Percentiles rank a stretch among this genome's conserved stretches.
Evolutionary conservation across 2,329 filamentous ascomycete genomes (phyloP).

Genomic region (Diplodia sapinea): DNA sequence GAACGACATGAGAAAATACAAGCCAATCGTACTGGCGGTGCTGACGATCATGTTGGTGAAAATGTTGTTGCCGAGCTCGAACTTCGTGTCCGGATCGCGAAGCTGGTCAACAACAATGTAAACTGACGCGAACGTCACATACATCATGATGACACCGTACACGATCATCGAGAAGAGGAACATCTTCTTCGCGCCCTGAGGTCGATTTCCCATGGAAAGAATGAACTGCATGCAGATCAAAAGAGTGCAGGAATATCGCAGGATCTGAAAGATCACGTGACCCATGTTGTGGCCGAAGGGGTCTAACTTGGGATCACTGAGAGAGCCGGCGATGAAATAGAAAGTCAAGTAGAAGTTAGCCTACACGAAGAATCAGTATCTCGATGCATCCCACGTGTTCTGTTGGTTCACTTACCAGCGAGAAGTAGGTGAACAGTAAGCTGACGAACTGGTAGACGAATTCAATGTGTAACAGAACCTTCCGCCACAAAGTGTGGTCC

Average conservation of each 20-base stretch:
- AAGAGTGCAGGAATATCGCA: conserved; percentile 84
- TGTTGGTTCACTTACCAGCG: conserved; percentile 57
- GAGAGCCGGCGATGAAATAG: conserved; percentile 93
- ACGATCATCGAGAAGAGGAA: conserved; percentile 87
- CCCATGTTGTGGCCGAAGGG: conserved; percentile 91
- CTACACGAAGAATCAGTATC: conserved; percentile 37
- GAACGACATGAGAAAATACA: conserved; percentile 97
- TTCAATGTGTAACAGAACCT: conserved; percentile 90
- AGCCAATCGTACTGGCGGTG: conserved; percentile 82
- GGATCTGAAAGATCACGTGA: conserved; percentile 80
- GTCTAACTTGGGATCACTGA: conserved; percentile 78
- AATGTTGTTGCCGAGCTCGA: conserved; percentile 79
- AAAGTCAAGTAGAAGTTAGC: conserved; percentile 99
- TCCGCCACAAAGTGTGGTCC: conserved; percentile 87
- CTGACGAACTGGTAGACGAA: conserved; percentile 94
- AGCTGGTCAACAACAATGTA: conserved; percentile 91
- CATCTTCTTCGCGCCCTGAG: conserved; percentile 90
- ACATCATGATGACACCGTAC: conserved; percentile 94
- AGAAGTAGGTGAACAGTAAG: conserved; percentile 96
- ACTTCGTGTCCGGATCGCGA: conserved; percentile 54
- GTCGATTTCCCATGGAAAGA: conserved; percentile 91
- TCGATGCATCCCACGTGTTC: conserved; percentile 32
- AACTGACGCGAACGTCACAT: conserved; percentile 86
- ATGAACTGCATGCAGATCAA: conserved; percentile 96
- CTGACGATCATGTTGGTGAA: conserved; percentile 96